A percentile compares a stretch with the other conserved stretches of the same genome.
These are phyloP conservation scores for Didymella pinodella DNA, from an alignment of 2,329 filamentous ascomycete genomes.

Conservation along the genomic window DNA sequence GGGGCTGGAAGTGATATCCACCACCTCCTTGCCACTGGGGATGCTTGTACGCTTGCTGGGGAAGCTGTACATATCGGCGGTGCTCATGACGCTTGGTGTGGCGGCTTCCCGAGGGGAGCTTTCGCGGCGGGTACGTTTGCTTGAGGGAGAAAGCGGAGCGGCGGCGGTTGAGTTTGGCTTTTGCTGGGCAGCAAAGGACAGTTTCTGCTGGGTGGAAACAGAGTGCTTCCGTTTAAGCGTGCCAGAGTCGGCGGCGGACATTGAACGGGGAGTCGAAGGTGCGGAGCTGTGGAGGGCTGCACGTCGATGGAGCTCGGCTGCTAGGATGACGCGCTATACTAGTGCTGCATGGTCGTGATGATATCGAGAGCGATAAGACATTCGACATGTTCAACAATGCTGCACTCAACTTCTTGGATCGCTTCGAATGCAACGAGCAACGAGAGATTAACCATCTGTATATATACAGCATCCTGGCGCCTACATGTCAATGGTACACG, in stretches of 20 bases:
- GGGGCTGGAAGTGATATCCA: slow-evolving; percentile 46
- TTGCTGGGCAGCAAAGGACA: slow-evolving; percentile 48
- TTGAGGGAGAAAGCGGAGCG: slow-evolving; percentile 39
- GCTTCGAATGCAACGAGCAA: neutral
- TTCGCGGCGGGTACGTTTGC: slow-evolving; percentile 43
- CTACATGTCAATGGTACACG: neutral
- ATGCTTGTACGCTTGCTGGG: slow-evolving; percentile 39
- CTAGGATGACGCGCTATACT: slow-evolving; percentile 40
- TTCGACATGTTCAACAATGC: neutral
- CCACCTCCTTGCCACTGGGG: slow-evolving; percentile 28
- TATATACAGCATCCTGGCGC: neutral
- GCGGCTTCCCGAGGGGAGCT: slow-evolving; percentile 30
- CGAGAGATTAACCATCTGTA: no score
- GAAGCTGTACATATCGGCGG: slow-evolving; percentile 49
- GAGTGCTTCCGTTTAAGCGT: slow-evolving; percentile 50
- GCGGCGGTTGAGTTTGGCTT: slow-evolving; percentile 41
- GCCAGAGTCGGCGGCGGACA: slow-evolving; percentile 42
- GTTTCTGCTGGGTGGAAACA: slow-evolving; percentile 47
- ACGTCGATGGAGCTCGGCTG: slow-evolving; percentile 27
- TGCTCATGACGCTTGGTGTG: slow-evolving; percentile 37
- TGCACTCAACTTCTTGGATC: neutral
- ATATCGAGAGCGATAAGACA: slow-evolving; percentile 14
- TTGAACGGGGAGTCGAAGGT: slow-evolving; percentile 33
- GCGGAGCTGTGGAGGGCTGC: slow-evolving; percentile 29
- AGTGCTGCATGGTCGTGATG: slow-evolving; percentile 18